Evolutionary conservation across 345 rosid genomes (phyloP).

Genomic region (Citrus mangshanensis): DNA sequence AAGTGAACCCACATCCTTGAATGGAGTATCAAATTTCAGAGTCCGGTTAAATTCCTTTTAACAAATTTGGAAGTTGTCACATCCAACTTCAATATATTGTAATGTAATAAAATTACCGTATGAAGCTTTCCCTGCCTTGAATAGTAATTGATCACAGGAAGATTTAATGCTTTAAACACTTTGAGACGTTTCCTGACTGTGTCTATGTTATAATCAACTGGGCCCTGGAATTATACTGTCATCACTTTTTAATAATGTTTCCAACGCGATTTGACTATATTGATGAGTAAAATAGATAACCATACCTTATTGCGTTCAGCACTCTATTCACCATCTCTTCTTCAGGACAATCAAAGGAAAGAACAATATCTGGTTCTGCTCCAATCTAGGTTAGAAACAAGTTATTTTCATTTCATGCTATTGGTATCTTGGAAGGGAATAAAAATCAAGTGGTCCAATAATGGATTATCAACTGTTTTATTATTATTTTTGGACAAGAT

Average conservation of each 20-base stretch:
- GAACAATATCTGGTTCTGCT: constrained; percentile 58
- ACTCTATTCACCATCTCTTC: constrained; percentile 74
- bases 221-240: constrained; percentile 43
- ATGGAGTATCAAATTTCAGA: too few species aligned
- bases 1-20: too few species aligned
- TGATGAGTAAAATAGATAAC: constrained; percentile 4
- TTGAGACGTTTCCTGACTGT: constrained; percentile 60
- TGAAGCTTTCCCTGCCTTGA: constrained; percentile 66
- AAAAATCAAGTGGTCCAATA: background rate
- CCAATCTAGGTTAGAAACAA: constrained; percentile 32
- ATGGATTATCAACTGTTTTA: background rate
- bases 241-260: constrained; percentile 8
- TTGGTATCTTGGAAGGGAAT: background rate
- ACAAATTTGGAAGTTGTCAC: background rate
- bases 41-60: too few species aligned
- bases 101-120: constrained; percentile 34
- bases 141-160: constrained; percentile 75
- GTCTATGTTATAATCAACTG: constrained; percentile 69
- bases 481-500: background rate
- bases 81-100: background rate
- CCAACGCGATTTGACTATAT: background rate
- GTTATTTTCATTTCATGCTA: background rate
- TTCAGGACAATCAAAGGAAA: constrained; percentile 70
- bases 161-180: constrained; percentile 54
- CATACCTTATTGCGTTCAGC: constrained; percentile 74